Conservation (phyloP, 2,329 filamentous ascomycete species). For the Nemania sp. region DNA sequence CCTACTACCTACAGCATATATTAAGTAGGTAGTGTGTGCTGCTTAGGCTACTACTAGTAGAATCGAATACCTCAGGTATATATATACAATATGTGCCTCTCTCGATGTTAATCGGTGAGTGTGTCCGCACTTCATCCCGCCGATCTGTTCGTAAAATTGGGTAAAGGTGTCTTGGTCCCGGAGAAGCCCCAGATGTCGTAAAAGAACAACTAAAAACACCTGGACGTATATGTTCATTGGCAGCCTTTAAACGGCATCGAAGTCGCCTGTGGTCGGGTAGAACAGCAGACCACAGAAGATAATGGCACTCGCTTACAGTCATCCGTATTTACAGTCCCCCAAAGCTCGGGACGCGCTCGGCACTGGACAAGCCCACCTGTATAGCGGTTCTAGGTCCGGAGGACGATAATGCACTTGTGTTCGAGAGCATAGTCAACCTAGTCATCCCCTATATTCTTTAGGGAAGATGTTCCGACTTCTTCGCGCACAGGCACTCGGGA, state of each 20-base stretch:
- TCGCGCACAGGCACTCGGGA: slow-evolving; percentile 11
- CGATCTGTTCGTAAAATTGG: not conserved
- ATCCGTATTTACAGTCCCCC: not conserved
- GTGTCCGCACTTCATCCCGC: too few relatives aligned
- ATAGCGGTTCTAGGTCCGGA: not conserved
- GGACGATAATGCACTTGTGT: not conserved
- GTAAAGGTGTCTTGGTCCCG: not conserved
- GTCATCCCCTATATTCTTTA: not conserved
- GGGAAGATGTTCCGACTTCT: not conserved
- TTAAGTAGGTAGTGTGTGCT: too few relatives aligned
- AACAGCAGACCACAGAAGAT: not conserved
- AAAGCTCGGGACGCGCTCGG: not conserved
- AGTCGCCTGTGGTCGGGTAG: not conserved
- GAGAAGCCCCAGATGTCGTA: not conserved
- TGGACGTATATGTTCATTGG: not conserved
- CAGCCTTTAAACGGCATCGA: not conserved
- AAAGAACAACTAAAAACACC: not conserved
- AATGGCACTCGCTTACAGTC: not conserved
- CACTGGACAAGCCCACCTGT: slow-evolving; percentile 3
- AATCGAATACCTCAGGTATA: too few relatives aligned
- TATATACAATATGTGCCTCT: too few relatives aligned
- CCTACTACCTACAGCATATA: too few relatives aligned
- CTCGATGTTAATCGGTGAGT: too few relatives aligned
- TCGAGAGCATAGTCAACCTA: not conserved
- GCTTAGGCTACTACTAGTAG: too few relatives aligned